These are phyloP conservation scores for Nakazawaea sp. DNA, from an alignment of 805 yeast genomes.

Conservation along the genomic window DNA sequence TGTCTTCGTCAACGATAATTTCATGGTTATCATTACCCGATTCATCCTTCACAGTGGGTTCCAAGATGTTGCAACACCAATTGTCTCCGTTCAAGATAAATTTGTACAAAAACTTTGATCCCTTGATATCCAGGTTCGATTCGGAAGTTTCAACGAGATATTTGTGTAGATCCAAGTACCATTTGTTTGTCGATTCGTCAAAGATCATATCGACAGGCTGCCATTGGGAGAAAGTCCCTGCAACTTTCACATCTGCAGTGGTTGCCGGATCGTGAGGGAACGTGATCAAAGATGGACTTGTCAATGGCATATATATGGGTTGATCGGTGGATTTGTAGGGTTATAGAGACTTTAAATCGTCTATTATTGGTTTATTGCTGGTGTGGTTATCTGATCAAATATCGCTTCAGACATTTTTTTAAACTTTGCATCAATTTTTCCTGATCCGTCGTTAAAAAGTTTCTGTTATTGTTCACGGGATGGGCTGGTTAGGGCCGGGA, in stretches of 20 bases:
- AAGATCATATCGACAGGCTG: constrained; percentile 2
- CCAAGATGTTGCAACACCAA: constrained; percentile 20
- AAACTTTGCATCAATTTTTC: too few species aligned
- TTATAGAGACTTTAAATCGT: too few species aligned
- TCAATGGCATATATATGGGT: too few species aligned
- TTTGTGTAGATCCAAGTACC: constrained; percentile 10
- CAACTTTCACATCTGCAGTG: constrained; percentile 2
- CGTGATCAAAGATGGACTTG: too few species aligned
- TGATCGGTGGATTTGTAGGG: too few species aligned
- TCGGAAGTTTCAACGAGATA: constrained; percentile 7
- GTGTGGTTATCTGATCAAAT: too few species aligned
- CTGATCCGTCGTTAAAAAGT: too few species aligned
- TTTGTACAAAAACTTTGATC: constrained; percentile 18
- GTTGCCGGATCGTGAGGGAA: constrained; percentile 8
- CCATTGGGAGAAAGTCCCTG: constrained; percentile 10
- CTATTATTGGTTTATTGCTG: too few species aligned
- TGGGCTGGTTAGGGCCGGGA: too few species aligned
- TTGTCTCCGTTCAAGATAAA: constrained; percentile 19
- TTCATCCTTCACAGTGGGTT: constrained; percentile 18
- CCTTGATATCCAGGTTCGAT: constrained; percentile 1
- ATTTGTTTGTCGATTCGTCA: neutral
- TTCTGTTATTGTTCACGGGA: too few species aligned
- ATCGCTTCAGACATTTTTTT: too few species aligned
- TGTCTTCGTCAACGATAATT: constrained; percentile 6
- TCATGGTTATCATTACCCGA: constrained; percentile 21